Evolutionary conservation across 2,329 filamentous ascomycete genomes (phyloP).

Genomic region (Ilyonectria robusta): DNA sequence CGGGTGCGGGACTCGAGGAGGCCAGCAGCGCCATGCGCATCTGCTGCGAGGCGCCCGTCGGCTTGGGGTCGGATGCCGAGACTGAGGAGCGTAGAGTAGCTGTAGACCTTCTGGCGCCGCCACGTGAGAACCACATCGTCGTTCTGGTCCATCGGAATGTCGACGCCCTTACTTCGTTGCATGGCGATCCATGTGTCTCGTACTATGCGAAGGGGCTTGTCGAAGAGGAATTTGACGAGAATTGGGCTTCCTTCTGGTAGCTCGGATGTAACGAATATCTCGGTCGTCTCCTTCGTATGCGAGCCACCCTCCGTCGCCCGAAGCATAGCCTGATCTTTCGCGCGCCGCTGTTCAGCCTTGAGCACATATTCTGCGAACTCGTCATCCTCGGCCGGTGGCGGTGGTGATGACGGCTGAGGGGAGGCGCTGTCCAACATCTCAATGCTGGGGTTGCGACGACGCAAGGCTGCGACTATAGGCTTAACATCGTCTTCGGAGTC

Average conservation of each 20-base stretch:
- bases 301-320: slow-evolving; percentile 30
- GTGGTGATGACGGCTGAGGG: slow-evolving; percentile 17
- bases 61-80: slow-evolving; percentile 70
- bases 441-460: slow-evolving; percentile 24
- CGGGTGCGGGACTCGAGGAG: slow-evolving; percentile 66
- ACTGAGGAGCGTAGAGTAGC: slow-evolving; percentile 79
- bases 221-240: slow-evolving; percentile 73
- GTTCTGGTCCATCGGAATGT: slow-evolving; percentile 57
- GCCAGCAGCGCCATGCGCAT: slow-evolving; percentile 56
- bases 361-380: slow-evolving; percentile 63
- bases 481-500: slow-evolving; percentile 45
- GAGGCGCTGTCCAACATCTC: slow-evolving; percentile 27
- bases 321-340: slow-evolving; percentile 43
- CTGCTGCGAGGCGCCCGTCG: slow-evolving; percentile 59
- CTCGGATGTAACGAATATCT: slow-evolving; percentile 69
- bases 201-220: slow-evolving; percentile 77
- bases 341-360: slow-evolving; percentile 55
- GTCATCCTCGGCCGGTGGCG: slow-evolving; percentile 51
- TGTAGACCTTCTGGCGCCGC: slow-evolving; percentile 80
- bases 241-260: slow-evolving; percentile 71
- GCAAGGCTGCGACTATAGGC: not conserved
- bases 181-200: slow-evolving; percentile 78
- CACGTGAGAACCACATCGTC: slow-evolving; percentile 82
- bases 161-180: slow-evolving; percentile 62
- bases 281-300: slow-evolving; percentile 44